phyloP scores from a whole-genome alignment of 2,329 filamentous ascomycete genomes.

The Colletotrichum sp. region DNA sequence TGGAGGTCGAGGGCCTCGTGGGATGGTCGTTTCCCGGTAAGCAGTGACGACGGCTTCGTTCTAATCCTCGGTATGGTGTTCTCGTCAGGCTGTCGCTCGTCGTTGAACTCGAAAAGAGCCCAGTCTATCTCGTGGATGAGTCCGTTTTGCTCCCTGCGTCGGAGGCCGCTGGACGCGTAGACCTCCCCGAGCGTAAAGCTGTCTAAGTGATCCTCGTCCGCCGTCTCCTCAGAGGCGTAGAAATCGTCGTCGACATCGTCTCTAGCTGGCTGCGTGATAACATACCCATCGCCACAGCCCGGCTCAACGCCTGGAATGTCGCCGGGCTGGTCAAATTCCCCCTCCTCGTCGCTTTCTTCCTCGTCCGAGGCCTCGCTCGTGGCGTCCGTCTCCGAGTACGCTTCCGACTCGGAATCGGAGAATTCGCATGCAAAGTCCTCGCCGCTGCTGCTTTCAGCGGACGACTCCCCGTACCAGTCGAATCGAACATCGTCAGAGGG shows the following conservation, averaged over 20 bases:
- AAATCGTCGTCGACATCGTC: slow-evolving; percentile 87
- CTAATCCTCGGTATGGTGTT: slow-evolving; percentile 67
- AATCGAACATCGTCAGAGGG: slow-evolving; percentile 36
- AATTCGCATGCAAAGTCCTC: slow-evolving; percentile 67
- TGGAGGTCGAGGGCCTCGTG: slow-evolving; percentile 45
- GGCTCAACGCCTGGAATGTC: slow-evolving; percentile 81
- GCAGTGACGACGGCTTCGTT: slow-evolving; percentile 6
- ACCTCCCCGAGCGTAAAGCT: slow-evolving; percentile 83
- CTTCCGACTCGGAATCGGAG: slow-evolving; percentile 65
- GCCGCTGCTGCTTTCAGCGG: slow-evolving; percentile 46
- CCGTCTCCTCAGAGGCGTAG: slow-evolving; percentile 73
- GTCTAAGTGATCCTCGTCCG: slow-evolving; percentile 83
- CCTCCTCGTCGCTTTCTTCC: slow-evolving; percentile 55
- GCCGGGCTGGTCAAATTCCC: slow-evolving; percentile 65
- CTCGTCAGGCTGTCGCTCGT: slow-evolving; percentile 71
- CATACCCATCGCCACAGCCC: slow-evolving; percentile 76
- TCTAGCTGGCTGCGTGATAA: slow-evolving; percentile 89
- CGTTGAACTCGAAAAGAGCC: slow-evolving; percentile 84
- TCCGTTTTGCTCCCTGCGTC: slow-evolving; percentile 73
- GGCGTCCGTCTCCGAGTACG: slow-evolving; percentile 53
- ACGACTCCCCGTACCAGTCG: slow-evolving; percentile 49
- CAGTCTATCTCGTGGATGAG: slow-evolving; percentile 93
- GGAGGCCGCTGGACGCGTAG: slow-evolving; percentile 88
- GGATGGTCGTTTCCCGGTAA: slow-evolving; percentile 1
- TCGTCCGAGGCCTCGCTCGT: slow-evolving; percentile 56